Conservation (phyloP, 257 asterid species). For the Solanum appendiculatum region DNA sequence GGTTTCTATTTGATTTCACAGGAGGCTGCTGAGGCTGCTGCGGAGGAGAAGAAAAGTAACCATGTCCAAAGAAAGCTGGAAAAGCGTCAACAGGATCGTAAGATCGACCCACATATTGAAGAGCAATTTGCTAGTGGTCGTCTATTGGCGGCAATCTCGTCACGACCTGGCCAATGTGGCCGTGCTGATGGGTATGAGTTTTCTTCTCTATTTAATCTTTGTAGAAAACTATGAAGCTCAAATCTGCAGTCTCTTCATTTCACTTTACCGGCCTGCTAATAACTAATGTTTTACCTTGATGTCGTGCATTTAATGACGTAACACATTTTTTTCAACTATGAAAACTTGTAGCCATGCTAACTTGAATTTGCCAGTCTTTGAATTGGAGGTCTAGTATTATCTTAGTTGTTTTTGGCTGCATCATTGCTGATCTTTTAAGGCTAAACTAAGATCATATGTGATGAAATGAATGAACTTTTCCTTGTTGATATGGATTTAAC, state of each 20-base stretch:
- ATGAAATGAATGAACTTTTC: background rate
- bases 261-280: background rate
- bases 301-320: background rate
- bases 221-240: background rate
- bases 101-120: constrained; percentile 39
- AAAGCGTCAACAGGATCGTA: constrained; percentile 35
- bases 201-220: background rate
- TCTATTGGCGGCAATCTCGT: constrained; percentile 34
- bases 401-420: background rate
- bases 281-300: background rate
- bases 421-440: background rate
- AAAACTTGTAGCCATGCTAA: background rate
- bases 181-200: constrained; percentile 35
- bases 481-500: background rate
- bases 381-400: background rate
- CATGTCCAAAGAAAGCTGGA: constrained; percentile 32
- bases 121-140: constrained; percentile 45
- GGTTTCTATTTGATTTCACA: background rate
- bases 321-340: background rate
- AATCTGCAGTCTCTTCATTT: background rate
- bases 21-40: constrained; percentile 23
- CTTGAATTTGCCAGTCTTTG: background rate
- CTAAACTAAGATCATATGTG: background rate
- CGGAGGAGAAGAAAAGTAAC: constrained; percentile 37
- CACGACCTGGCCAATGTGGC: constrained; percentile 51